phyloP scores from a whole-genome alignment of 2,329 filamentous ascomycete genomes.

The Stemphylium beticola region DNA sequence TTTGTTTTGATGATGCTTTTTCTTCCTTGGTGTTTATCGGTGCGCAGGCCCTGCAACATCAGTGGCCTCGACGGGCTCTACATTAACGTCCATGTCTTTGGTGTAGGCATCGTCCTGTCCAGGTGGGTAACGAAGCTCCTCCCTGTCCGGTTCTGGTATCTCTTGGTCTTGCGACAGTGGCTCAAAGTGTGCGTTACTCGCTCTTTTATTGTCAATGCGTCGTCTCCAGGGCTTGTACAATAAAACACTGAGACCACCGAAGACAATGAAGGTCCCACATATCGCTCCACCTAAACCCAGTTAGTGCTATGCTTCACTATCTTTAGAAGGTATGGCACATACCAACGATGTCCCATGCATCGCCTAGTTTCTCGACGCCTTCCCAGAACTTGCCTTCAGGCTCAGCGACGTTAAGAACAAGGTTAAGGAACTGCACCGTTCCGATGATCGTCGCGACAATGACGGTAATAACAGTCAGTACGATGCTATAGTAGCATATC shows the following conservation, averaged over 20 bases:
- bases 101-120: neutral
- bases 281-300: constrained; percentile 66
- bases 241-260: constrained; percentile 74
- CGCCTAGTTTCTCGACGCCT: constrained; percentile 67
- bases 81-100: constrained; percentile 20
- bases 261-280: constrained; percentile 81
- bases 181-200: constrained; percentile 36
- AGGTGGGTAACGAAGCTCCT: constrained; percentile 5
- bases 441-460: constrained; percentile 86
- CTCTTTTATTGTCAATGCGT: constrained; percentile 56
- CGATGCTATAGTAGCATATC: constrained; percentile 91
- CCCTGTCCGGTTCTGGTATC: constrained; percentile 6
- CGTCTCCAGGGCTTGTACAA: constrained; percentile 81
- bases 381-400: constrained; percentile 87
- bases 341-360: constrained; percentile 48
- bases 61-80: constrained; percentile 25
- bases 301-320: constrained; percentile 1
- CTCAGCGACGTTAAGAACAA: constrained; percentile 77
- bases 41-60: constrained; percentile 19
- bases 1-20: neutral
- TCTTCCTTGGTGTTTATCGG: neutral
- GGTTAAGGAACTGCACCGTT: constrained; percentile 78
- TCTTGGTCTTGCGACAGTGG: constrained; percentile 27
- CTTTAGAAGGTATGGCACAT: constrained; percentile 47
- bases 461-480: constrained; percentile 83